Conservation (phyloP, 1,284 basidiomycete genomes). For the Lignosus rhinocerotis region DNA sequence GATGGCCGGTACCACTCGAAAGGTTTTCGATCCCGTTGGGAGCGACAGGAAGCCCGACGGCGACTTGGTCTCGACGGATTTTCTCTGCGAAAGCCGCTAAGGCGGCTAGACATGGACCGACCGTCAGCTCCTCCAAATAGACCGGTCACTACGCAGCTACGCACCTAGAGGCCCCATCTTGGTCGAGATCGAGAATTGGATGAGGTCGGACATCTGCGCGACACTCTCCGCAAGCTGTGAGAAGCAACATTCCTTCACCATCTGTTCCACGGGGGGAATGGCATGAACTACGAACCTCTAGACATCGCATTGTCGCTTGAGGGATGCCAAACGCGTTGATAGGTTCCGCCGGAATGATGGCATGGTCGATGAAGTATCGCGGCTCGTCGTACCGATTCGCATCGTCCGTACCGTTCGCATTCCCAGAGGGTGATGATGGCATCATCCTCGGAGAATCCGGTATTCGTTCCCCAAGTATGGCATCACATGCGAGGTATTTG, state of each 20-base stretch:
- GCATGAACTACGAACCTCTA: slow-evolving; percentile 54
- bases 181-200: slow-evolving; percentile 57
- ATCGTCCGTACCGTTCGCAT: slow-evolving; percentile 41
- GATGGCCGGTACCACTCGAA: not conserved
- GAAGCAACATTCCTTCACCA: not conserved
- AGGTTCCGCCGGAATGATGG: slow-evolving; percentile 69
- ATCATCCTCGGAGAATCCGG: slow-evolving; percentile 43
- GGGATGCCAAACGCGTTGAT: slow-evolving; percentile 84
- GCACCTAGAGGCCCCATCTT: slow-evolving; percentile 64
- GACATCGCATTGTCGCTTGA: slow-evolving; percentile 81
- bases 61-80: slow-evolving; percentile 41
- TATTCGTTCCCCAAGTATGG: slow-evolving; percentile 50
- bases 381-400: slow-evolving; percentile 57
- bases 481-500: slow-evolving; percentile 64
- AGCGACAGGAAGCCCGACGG: slow-evolving; percentile 5
- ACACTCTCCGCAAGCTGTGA: slow-evolving; percentile 73
- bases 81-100: slow-evolving; percentile 44
- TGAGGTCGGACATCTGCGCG: slow-evolving; percentile 72
- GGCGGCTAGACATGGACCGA: slow-evolving; percentile 36
- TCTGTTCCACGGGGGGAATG: not conserved
- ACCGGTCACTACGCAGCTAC: slow-evolving; percentile 23
- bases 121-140: not conserved
- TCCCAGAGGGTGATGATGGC: slow-evolving; percentile 38
- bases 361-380: slow-evolving; percentile 55
- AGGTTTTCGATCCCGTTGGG: not conserved